A percentile compares a stretch with the other conserved stretches of the same genome.
Conservation (phyloP, 2,329 filamentous ascomycete species). For the Fusarium hostae region DNA sequence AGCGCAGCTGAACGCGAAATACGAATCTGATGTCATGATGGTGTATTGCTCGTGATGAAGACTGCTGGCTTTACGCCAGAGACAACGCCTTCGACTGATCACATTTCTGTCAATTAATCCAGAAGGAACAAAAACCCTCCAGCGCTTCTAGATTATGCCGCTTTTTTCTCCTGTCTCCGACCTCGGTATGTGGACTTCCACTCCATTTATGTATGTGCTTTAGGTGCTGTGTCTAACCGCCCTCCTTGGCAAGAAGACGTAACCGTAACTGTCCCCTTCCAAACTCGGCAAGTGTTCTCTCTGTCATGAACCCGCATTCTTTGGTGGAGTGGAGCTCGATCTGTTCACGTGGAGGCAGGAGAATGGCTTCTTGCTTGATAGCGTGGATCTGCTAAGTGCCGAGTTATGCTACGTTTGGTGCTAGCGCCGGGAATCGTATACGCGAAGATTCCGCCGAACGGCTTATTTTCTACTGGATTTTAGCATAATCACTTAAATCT, state of each 20-base stretch:
- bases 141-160: conserved; percentile 16
- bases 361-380: conserved; percentile 4
- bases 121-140: background rate
- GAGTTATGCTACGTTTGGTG: background rate
- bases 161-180: background rate
- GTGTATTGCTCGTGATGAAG: background rate
- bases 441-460: background rate
- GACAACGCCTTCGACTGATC: background rate
- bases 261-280: background rate
- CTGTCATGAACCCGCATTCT: background rate
- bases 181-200: background rate
- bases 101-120: background rate
- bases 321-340: background rate
- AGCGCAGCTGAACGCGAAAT: background rate
- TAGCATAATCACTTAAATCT: background rate
- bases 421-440: background rate
- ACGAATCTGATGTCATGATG: background rate
- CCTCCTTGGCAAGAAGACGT: background rate
- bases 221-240: conserved; percentile 4
- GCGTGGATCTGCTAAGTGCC: background rate
- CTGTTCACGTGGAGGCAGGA: background rate
- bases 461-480: conserved; percentile 2
- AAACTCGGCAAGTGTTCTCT: background rate
- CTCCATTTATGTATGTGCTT: too few relatives aligned
- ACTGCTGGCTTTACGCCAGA: background rate